These are phyloP conservation scores for Gnomoniopsis smithogilvyi DNA, from an alignment of 2,329 filamentous ascomycete species.

Conservation along the genomic window DNA sequence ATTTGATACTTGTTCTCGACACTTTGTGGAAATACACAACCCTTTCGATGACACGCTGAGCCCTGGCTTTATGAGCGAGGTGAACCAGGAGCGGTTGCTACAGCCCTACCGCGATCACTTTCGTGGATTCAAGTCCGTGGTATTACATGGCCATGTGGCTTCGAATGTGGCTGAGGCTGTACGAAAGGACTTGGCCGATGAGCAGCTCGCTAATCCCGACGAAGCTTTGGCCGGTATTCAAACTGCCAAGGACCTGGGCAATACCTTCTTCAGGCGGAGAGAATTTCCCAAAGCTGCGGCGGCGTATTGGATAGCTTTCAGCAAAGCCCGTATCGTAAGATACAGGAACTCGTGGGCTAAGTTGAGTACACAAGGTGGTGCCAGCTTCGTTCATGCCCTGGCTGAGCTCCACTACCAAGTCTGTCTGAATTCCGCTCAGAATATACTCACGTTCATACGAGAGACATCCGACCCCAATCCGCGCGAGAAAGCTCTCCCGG, in stretches of 20 bases:
- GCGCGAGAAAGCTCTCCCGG: neutral
- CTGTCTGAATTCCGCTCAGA: slow-evolving; percentile 6
- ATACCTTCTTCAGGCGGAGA: slow-evolving; percentile 1
- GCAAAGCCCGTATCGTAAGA: neutral
- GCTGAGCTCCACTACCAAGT: slow-evolving; percentile 4
- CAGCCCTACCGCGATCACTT: slow-evolving; percentile 1
- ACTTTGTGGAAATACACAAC: neutral
- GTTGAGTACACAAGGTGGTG: neutral
- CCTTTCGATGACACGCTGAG: neutral
- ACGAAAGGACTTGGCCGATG: neutral
- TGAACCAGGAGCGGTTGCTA: slow-evolving; percentile 2
- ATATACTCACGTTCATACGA: neutral
- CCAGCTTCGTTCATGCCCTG: neutral
- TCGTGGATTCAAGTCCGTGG: neutral
- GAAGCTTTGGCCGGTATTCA: neutral
- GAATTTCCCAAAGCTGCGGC: neutral
- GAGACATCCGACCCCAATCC: neutral
- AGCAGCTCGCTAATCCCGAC: neutral
- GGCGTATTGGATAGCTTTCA: neutral
- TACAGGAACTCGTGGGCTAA: neutral
- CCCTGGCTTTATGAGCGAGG: neutral
- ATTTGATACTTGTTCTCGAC: neutral
- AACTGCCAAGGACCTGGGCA: slow-evolving; percentile 1
- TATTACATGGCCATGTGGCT: neutral
- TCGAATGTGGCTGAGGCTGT: neutral